These are phyloP conservation scores for Glutinoglossum americanum DNA, from an alignment of 495 filamentous ascomycete genomes.

Conservation along the genomic window DNA sequence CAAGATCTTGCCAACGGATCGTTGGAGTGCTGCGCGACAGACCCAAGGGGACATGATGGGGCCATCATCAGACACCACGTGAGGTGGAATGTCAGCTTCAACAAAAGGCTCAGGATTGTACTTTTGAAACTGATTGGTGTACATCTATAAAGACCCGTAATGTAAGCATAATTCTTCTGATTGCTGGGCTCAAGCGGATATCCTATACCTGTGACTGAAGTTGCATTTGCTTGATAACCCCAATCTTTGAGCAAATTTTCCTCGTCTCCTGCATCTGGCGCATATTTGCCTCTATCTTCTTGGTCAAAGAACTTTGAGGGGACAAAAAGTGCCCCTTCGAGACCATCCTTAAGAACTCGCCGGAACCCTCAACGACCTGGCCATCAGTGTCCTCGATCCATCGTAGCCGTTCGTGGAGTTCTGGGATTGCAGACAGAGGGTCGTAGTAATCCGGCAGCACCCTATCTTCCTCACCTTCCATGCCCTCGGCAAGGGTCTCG, in stretches of 20 bases:
- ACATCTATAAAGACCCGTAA: conserved; percentile 37
- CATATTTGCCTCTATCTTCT: conserved; percentile 74
- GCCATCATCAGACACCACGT: conserved; percentile 71
- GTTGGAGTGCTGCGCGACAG: conserved; percentile 63
- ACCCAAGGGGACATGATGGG: conserved; percentile 64
- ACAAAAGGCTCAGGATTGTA: conserved; percentile 82
- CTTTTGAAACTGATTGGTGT: conserved; percentile 94
- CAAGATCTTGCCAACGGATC: conserved; percentile 82
- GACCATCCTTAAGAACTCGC: conserved; percentile 56
- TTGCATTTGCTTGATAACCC: conserved; percentile 99
- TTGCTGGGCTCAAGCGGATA: background rate
- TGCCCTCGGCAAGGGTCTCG: conserved; percentile 75
- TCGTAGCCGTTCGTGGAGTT: conserved; percentile 47
- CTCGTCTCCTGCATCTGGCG: conserved; percentile 90
- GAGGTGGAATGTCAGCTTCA: conserved; percentile 63
- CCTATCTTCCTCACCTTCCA: conserved; percentile 63
- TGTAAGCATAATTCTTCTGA: conserved; percentile 6
- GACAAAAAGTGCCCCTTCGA: conserved; percentile 54
- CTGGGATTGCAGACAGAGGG: conserved; percentile 63
- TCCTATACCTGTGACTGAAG: conserved; percentile 69
- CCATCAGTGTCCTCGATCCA: conserved; percentile 81
- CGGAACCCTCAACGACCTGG: conserved; percentile 63
- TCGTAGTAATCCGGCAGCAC: conserved; percentile 88
- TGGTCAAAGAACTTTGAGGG: conserved; percentile 53
- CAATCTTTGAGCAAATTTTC: conserved; percentile 87